Base-by-base conservation (phyloP, 768 basidiomycete genomes). In the Boletus vermiculosoides region DNA sequence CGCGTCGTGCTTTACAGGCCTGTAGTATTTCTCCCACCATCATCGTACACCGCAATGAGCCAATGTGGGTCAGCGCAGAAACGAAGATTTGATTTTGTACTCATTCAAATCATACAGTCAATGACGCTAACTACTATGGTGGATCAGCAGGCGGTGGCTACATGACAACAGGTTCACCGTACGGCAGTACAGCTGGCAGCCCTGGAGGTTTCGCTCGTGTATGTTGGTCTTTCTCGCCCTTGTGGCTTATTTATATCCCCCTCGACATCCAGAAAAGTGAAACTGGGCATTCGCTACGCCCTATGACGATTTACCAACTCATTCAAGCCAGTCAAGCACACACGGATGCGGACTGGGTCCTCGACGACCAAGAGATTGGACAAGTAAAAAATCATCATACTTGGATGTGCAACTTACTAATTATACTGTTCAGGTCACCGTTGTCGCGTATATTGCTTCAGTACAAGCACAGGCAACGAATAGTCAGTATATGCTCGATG, bases 341-440 rank as follows among this genome's bases (percentile, higher is more conserved):
- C 67, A 79, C 88, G 1, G 95, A 98, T 62, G 88, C 91, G 2
- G 92, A 95, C 56, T 97, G 93, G 85, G 78, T 79, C 57, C 77
- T 98, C 34, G 94, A 94, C 56, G 88, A 85, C 30, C 73, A 79
- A 5, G 90, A 94, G 59, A 78, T 94, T 56, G 89, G 89, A 47
- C 91, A 92, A 71, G 95, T 92, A 61, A 58, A 76, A 62, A 33
- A 2, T 8, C 2, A 11, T 20, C 10, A 2, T 22, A 11, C 18
- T 7, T 28, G n/a, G 44, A 31, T 23, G 39, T 36, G 12, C 60
- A 67, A 10, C 18, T 12, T 47, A 33, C 30, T 60, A 4, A 50
- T 28, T 9, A 23, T 37, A 42, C 28, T 28, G 13, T 53, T 2
- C 36, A 94, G 91, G 75, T 94, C 33, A 84, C 87, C 0, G 63